Evolutionary conservation across 331 rosid species (phyloP).

Genomic region (Rhamnella rubrinervis): DNA sequence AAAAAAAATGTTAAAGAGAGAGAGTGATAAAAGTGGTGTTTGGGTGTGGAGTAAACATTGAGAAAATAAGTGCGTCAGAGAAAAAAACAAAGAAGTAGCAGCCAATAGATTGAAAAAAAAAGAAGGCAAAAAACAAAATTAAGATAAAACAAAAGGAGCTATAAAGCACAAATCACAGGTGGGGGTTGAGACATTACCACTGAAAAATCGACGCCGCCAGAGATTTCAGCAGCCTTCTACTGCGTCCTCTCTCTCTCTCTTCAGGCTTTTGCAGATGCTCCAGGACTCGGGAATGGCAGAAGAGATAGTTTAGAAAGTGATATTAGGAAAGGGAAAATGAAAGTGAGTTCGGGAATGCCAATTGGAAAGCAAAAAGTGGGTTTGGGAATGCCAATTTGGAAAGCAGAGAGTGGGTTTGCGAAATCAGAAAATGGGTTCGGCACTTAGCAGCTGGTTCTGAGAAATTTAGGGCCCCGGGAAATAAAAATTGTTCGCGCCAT

Average conservation of each 20-base stretch:
- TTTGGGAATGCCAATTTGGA: no score
- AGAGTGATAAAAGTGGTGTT: not conserved
- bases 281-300: not conserved
- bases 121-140: not conserved
- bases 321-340: no score
- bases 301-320: no score
- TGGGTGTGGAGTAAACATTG: not conserved
- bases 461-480: no score
- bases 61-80: slow-evolving; percentile 14
- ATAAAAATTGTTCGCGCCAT: no score
- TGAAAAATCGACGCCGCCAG: not conserved
- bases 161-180: not conserved
- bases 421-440: no score
- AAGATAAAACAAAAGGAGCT: not conserved
- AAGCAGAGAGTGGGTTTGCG: no score
- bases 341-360: no score
- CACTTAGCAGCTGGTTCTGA: no score
- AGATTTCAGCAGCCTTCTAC: not conserved
- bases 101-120: no score
- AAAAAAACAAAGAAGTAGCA: not conserved
- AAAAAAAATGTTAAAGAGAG: not conserved
- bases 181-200: no score
- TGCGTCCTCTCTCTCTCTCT: slow-evolving; percentile 1
- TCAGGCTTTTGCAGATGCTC: slow-evolving; percentile 1
- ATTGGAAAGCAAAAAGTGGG: no score